Percentiles rank a stretch among this genome's conserved stretches.
Conservation (phyloP, 306 rosid species). For the Malus fusca region DNA sequence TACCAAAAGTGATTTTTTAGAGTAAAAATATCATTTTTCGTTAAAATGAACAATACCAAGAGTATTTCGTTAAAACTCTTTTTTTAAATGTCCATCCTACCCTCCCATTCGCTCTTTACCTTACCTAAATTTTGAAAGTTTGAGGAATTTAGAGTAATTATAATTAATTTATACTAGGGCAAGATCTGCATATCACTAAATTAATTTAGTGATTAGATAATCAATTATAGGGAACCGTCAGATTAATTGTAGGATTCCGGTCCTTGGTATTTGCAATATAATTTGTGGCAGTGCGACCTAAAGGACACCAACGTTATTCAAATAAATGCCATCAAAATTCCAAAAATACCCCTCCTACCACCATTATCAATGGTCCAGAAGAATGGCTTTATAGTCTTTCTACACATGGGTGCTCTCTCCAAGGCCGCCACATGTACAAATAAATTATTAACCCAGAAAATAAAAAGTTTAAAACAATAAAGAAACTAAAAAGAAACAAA, state of each 20-base stretch:
- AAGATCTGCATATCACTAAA: not conserved
- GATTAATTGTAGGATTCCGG: slow-evolving; percentile 13
- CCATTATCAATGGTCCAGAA: not conserved
- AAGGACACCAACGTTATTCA: not conserved
- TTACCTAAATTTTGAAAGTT: not conserved
- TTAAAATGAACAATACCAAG: no score
- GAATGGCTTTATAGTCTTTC: not conserved
- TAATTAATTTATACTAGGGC: not conserved
- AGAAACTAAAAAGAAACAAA: not conserved
- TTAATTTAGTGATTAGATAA: not conserved
- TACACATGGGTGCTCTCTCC: slow-evolving; percentile 4
- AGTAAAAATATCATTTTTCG: no score
- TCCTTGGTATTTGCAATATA: slow-evolving; percentile 9
- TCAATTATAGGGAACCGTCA: not conserved
- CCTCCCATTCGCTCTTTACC: no score
- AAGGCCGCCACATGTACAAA: not conserved
- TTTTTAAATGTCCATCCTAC: no score
- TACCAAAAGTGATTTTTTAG: no score
- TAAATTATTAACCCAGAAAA: not conserved
- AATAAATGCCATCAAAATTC: not conserved
- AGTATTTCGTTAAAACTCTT: no score
- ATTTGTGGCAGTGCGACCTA: not conserved
- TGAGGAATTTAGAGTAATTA: not conserved
- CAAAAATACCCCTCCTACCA: not conserved
- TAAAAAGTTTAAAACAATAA: not conserved